These are phyloP conservation scores for Coemansia sp. DNA, from an alignment of 192 early-diverging fungal species.

Conservation along the genomic window DNA sequence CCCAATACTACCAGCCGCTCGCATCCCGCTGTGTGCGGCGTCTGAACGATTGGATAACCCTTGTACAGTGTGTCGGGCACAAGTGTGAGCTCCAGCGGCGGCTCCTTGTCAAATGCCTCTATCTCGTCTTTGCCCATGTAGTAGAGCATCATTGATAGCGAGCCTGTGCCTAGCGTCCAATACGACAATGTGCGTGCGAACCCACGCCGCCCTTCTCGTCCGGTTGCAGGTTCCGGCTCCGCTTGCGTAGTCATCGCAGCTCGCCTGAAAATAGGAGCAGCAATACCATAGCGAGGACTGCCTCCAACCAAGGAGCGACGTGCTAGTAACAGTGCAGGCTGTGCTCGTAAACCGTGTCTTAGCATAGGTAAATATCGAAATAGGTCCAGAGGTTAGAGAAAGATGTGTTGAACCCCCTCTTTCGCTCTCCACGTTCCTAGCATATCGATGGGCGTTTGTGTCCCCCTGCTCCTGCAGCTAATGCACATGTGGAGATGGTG, in stretches of 20 bases:
- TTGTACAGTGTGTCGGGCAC: slow-evolving; percentile 8
- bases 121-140: slow-evolving; percentile 41
- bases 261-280: not conserved
- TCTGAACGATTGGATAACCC: slow-evolving; percentile 36
- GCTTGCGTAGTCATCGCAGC: not conserved
- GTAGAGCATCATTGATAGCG: slow-evolving; percentile 23
- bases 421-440: not conserved
- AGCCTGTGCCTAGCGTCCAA: slow-evolving; percentile 29
- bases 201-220: slow-evolving; percentile 10
- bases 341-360: not conserved
- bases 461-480: not conserved
- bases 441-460: not conserved
- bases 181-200: slow-evolving; percentile 31
- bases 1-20: slow-evolving; percentile 58
- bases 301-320: not conserved
- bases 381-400: not conserved
- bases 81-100: slow-evolving; percentile 41
- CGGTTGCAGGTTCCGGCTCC: not conserved
- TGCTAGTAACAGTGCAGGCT: not conserved
- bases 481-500: not conserved
- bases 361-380: not conserved
- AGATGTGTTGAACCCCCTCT: not conserved
- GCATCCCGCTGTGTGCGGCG: slow-evolving; percentile 18
- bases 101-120: slow-evolving; percentile 47
- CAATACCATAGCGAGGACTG: not conserved